Evolutionary conservation across 805 yeast genomes (phyloP).

Genomic region (Suhomyces xylopsoci): DNA sequence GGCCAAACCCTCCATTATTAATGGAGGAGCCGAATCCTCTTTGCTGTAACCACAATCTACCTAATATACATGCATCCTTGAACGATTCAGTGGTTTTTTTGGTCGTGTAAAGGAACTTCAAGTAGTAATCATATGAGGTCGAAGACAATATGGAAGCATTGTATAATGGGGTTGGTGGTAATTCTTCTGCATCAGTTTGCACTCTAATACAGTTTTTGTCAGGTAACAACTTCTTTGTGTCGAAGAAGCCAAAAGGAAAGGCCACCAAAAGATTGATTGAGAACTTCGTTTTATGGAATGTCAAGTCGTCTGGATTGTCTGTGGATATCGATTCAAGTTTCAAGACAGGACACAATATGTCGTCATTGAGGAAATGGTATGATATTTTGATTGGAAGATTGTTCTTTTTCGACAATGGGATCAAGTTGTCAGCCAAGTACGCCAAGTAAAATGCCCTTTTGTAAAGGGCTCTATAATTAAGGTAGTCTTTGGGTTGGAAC

Average conservation of each 20-base stretch:
- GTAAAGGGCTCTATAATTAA: conserved; percentile 86
- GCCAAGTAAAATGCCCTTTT: conserved; percentile 88
- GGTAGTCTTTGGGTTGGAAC: conserved; percentile 82
- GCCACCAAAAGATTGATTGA: conserved; percentile 71
- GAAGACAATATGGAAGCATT: conserved; percentile 77
- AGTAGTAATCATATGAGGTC: conserved; percentile 62
- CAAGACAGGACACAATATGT: conserved; percentile 71
- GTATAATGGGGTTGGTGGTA: conserved; percentile 82
- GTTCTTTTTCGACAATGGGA: conserved; percentile 49
- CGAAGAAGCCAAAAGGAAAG: conserved; percentile 68
- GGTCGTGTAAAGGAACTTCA: conserved; percentile 72
- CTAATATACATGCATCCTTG: conserved; percentile 81
- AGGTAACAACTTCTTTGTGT: conserved; percentile 70
- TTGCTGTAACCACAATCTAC: conserved; percentile 87
- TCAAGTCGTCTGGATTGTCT: conserved; percentile 47
- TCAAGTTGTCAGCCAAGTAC: conserved; percentile 65
- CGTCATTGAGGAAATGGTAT: conserved; percentile 73
- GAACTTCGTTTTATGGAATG: conserved; percentile 64
- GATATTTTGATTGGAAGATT: conserved; percentile 57
- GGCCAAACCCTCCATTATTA: conserved; percentile 82
- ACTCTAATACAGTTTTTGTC: conserved; percentile 80
- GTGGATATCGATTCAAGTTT: conserved; percentile 55
- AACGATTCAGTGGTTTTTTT: conserved; percentile 77
- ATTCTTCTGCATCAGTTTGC: conserved; percentile 41
- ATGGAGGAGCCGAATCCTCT: conserved; percentile 70